Percentiles rank a stretch among this genome's conserved stretches.
Conservation (phyloP, 1,284 basidiomycete species). For the Cutaneotrichosporon dermatis region DNA sequence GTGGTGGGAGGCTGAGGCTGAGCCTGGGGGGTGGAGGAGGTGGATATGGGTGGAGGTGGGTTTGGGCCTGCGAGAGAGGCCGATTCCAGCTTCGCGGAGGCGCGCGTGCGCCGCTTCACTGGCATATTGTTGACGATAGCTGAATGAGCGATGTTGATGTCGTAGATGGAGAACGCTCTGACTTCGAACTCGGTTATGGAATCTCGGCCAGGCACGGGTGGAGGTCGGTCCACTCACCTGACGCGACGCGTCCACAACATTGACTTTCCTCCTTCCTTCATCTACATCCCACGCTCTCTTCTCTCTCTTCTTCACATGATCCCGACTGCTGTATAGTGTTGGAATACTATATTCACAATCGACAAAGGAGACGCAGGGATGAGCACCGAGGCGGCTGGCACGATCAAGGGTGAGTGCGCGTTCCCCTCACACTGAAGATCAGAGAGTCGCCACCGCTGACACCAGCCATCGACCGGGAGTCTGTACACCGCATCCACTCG, state of each 20-base stretch:
- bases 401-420: slow-evolving; percentile 6
- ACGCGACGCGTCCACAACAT: slow-evolving; percentile 5
- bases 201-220: slow-evolving; percentile 7
- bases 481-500: slow-evolving; percentile 80
- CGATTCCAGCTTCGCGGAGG: neutral
- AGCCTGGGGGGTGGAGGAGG: neutral
- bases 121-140: neutral
- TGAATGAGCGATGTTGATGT: neutral
- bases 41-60: neutral
- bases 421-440: too few species aligned
- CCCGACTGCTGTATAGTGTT: too few species aligned
- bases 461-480: slow-evolving; percentile 65
- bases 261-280: neutral
- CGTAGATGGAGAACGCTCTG: neutral
- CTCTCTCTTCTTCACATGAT: too few species aligned
- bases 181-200: neutral
- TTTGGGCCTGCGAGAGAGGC: too few species aligned
- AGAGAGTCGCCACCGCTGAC: neutral
- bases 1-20: neutral
- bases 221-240: slow-evolving; percentile 5
- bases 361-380: too few species aligned
- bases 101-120: neutral
- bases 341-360: too few species aligned
- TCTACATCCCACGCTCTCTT: neutral
- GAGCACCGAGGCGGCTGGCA: neutral